A percentile compares a stretch with the other conserved stretches of the same genome.
Evolutionary conservation across 1,284 basidiomycete genomes (phyloP).

Genomic region (Rhodotorula sp.): DNA sequence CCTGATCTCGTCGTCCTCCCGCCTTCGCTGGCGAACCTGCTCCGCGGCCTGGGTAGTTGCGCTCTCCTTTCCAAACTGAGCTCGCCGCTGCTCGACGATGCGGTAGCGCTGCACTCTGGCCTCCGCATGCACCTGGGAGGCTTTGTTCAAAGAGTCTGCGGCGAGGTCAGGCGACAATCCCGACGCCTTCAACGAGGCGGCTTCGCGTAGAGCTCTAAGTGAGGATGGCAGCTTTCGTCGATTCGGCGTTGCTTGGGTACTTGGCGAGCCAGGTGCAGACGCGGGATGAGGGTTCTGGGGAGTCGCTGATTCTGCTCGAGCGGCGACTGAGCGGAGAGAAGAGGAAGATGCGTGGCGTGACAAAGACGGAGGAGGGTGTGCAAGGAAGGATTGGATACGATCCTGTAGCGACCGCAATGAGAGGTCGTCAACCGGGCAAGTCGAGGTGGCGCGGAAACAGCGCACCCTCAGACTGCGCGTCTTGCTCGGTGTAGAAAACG

Average conservation of each 20-base stretch:
- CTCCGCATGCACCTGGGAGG: conserved; percentile 16
- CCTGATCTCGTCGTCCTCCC: conserved; percentile 18
- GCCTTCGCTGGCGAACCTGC: background rate
- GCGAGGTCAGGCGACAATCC: background rate
- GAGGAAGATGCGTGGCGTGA: conserved; percentile 9
- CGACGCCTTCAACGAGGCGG: background rate
- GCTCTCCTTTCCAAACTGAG: background rate
- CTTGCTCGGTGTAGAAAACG: conserved; percentile 28
- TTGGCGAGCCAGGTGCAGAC: background rate
- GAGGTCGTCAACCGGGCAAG: too few relatives aligned
- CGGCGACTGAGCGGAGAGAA: conserved; percentile 2
- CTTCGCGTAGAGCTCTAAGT: conserved; percentile 1
- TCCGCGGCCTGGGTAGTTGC: background rate
- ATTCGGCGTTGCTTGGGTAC: background rate
- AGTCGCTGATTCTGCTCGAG: background rate
- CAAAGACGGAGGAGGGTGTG: conserved; percentile 2
- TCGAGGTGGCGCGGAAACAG: background rate
- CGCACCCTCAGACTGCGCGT: conserved; percentile 26
- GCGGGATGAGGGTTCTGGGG: background rate
- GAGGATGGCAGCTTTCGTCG: conserved; percentile 24
- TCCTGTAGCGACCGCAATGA: conserved; percentile 5
- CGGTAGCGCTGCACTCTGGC: conserved; percentile 26
- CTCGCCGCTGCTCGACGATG: conserved; percentile 27
- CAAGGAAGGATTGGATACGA: conserved; percentile 28
- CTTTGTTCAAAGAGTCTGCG: background rate